Evolutionary conservation across 73 alveolate genomes (phyloP), one percentile per base, ranked within the genome.

Genomic region (Urostyla sp.): DNA sequence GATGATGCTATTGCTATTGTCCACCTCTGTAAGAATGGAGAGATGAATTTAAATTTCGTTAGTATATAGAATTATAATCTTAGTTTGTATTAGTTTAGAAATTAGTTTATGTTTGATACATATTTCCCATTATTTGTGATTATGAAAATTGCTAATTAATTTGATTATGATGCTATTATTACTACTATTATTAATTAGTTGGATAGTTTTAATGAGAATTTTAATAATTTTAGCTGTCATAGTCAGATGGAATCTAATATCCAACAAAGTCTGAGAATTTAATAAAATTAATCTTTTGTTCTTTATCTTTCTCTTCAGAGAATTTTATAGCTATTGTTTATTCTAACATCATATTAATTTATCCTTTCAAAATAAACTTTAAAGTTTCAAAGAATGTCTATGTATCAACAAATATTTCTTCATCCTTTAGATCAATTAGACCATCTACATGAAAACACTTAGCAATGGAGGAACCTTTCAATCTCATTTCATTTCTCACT

Each of bases 251-350:
- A 5, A 13, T 43, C 21, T 38, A 38, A 43, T 63, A 63, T 20
- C 79, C 79, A 10, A 63, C 60, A 8, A 5, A 43, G 35, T 63
- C 79, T 4, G 79, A 57, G 44, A 63, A 63, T 40, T 63, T 63
- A 3, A 43, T 26, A 63, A 20, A 63, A 24, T 63, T 60, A 1
- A 63, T 38, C 11, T 40, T 10, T 40, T 40, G 51, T 10, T 35
- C 2, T 46, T 50, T 20, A 35, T 13, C n/a, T 23, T 43, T 31
- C 75, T 60, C 2, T 24, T 3, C 2, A 63, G 20, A 38, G n/a
- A n/a, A n/a, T n/a, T 46, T 63, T 21, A 63, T 4, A 20, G 59
- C 60, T 16, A 63, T 43, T 16, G 48, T 38, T 38, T 63, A 63
- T 63, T 63, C 79, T 4, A 40, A 8, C 8, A 13, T 2, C 24